Base-by-base conservation (phyloP, 148 eudicot genomes). In the Rhododendron ovatum region DNA sequence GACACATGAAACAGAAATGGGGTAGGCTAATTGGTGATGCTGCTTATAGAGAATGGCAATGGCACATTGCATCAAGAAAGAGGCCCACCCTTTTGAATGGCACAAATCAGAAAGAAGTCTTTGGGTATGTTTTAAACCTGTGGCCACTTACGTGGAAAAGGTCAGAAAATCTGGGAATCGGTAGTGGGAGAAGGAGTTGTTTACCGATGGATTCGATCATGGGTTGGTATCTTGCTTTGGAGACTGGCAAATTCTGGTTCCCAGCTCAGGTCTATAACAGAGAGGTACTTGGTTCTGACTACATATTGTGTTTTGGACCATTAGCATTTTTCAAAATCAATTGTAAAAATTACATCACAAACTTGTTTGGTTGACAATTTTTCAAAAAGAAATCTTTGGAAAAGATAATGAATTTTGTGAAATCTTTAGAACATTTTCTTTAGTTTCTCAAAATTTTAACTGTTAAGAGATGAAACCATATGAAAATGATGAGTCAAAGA, bases 211-310 rank as follows among this genome's bases (percentile, higher is more conserved):
- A 92, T 87, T 95, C 98, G 76, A 92, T 94, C 83, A 95, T 95
- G 98, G 89, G 89, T 77, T 91, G 87, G 93, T 95, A 92, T 88
- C 88, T 90, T 5, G 89, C 96, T 37, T 93, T 96, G 83, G 98
- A 96, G 84, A 92, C 82, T 59, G 99, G 99, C 86, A 89, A 90
- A 90, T 92, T 92, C 65, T 93, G 94, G 94, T 96, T 96, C 91
- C 95, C 97, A 0, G 99, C 94, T 90, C 99, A 96, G 89, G 98
- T 96, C 82, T 93, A 89, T 84, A 96, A 96, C 89, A 92, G 99
- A 13, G 98, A 96, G 99, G 99, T 96, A 92, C 84, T 85, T 33
- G 30, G 10, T 37, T 53, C 41, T 7, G 45, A 11, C 10, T 74
- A 26, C 28, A 73, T 17, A 17, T 55, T 28, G 33, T 69, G 24